These are phyloP conservation scores for Paratrypanosoma confusum DNA, from an alignment of 208 protist species.

Conservation along the genomic window DNA sequence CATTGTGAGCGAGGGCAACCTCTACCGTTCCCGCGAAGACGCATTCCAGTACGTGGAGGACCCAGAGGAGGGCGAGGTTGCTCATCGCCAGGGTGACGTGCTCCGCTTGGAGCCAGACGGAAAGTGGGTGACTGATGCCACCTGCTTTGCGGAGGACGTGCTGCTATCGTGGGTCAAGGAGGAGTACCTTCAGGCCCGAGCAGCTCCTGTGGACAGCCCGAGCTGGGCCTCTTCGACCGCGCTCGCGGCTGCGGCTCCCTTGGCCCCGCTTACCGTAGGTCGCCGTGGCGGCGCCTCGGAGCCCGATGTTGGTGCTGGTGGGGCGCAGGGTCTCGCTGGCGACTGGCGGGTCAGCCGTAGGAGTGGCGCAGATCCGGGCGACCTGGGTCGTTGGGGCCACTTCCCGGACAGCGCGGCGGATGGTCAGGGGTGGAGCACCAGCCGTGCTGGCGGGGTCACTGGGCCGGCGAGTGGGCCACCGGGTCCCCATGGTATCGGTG, in stretches of 20 bases:
- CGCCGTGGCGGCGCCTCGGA: not conserved
- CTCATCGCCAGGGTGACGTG: not conserved
- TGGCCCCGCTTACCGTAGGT: not conserved
- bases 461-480: too few species aligned
- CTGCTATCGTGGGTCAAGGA: conserved; percentile 15
- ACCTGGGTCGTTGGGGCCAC: too few species aligned
- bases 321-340: too few species aligned
- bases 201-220: not conserved
- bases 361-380: too few species aligned
- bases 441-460: too few species aligned
- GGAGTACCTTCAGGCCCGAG: conserved; percentile 7
- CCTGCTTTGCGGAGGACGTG: conserved; percentile 7
- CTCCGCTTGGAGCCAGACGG: too few species aligned
- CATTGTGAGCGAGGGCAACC: conserved; percentile 3
- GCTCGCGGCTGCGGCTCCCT: too few species aligned
- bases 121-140: not conserved
- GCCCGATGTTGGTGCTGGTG: not conserved
- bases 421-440: too few species aligned
- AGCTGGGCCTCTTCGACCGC: too few species aligned
- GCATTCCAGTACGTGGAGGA: not conserved
- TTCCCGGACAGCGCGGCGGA: too few species aligned
- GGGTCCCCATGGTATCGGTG: too few species aligned
- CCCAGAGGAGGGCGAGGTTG: conserved; percentile 1
- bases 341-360: too few species aligned
- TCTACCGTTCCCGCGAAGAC: not conserved